Base-by-base conservation (phyloP, 371 early-diverging fungal species). In the Mortierella sp. region DNA sequence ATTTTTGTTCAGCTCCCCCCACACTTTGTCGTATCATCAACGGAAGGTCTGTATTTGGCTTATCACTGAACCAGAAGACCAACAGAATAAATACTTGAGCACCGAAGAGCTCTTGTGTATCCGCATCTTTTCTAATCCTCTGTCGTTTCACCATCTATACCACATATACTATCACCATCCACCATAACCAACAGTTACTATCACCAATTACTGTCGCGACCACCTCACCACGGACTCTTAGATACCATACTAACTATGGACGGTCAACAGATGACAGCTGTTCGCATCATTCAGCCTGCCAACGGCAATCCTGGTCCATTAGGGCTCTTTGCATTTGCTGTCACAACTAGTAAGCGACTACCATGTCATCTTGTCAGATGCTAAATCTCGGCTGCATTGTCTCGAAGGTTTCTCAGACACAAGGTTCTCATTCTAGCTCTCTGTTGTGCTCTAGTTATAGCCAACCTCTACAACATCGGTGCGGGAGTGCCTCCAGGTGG, bases 291-390 rank as follows among this genome's bases (percentile, higher is more conserved):
- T 58, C 62, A 66, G 55, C 62, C 67, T 11, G 67, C 73, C 42
- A 72, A 72, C 49, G 92, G 84, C 58, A 90, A 93, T 58, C 92
- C 93, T 15, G 90, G 85, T 61, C 93, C 93, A 23, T 81, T 93
- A 30, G 93, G 92, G 51, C 88, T 93, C 32, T 85, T 84, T 56
- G 80, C 88, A 43, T 93, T 92, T 56, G 93, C 92, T 32, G 79
- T 92, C 69, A 92, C 92, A 17, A 93, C 93, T 32, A 69, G 90
- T 91, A 37, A 80, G 90, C 23, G 87, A 86, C 21, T 76, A 72
- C 57, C 43, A 56, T 44, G 32, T 46, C 12, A 24, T 37, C 21
- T 21, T 52, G n/a, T n/a, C n/a, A n/a, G n/a, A n/a, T n/a, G n/a
- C n/a, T n/a, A n/a, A n/a, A n/a, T n/a, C n/a, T n/a, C n/a, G n/a